Conservation (phyloP, 306 rosid species). For the Vachellia collinsii region DNA sequence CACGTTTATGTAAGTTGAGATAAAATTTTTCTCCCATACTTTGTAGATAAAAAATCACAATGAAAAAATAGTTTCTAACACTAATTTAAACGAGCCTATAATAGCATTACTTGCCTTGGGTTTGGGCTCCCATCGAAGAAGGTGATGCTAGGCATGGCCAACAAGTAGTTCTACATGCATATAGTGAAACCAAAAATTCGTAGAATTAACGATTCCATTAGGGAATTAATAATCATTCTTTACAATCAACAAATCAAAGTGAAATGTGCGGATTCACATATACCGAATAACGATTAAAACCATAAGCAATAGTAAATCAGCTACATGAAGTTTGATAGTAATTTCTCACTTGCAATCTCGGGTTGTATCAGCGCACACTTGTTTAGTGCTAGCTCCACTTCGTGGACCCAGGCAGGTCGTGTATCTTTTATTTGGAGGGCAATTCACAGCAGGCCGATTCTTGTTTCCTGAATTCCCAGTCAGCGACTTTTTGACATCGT, state of each 20-base stretch:
- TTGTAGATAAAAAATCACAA: too few species aligned
- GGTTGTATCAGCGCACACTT: neutral
- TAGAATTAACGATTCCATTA: too few species aligned
- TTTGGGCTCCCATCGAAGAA: too few species aligned
- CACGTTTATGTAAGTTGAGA: too few species aligned
- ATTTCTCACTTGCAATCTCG: slow-evolving; percentile 22
- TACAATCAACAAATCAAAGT: neutral
- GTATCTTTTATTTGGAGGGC: neutral
- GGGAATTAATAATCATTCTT: neutral
- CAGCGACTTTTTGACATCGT: neutral
- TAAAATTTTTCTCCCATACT: too few species aligned
- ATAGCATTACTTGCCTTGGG: too few species aligned
- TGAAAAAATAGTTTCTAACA: too few species aligned
- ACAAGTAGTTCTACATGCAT: too few species aligned
- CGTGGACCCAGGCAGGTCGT: slow-evolving; percentile 33
- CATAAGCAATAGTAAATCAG: neutral
- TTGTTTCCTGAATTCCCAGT: neutral
- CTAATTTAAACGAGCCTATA: too few species aligned
- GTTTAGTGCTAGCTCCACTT: slow-evolving; percentile 14
- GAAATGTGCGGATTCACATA: neutral
- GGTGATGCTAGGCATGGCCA: too few species aligned
- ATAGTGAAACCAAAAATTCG: too few species aligned
- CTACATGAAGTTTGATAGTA: neutral
- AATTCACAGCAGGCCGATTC: slow-evolving; percentile 11
- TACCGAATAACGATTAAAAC: neutral